A percentile compares a stretch with the other conserved stretches of the same genome.
Conservation (phyloP, 768 basidiomycete genomes). For the Tylopilus intermedius region DNA sequence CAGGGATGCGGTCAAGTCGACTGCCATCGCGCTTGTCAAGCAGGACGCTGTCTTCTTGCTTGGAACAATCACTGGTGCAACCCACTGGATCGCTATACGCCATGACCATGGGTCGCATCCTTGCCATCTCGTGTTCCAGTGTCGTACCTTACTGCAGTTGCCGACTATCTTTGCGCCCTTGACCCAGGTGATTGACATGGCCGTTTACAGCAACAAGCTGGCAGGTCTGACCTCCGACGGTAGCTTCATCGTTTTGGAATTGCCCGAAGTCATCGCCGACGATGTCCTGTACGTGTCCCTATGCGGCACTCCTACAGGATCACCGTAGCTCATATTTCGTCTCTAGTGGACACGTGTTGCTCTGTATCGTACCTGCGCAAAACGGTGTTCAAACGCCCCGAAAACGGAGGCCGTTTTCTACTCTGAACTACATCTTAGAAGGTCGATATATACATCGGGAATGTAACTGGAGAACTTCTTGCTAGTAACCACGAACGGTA, state of each 20-base stretch:
- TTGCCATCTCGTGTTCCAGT: conserved; percentile 83
- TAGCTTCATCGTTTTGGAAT: conserved; percentile 84
- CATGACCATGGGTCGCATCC: conserved; percentile 87
- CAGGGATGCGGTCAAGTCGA: conserved; percentile 75
- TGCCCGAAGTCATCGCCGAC: conserved; percentile 76
- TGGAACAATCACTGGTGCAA: conserved; percentile 84
- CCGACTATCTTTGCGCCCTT: conserved; percentile 54
- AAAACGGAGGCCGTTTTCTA: too few species aligned
- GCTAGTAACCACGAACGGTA: too few species aligned
- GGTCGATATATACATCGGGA: too few species aligned
- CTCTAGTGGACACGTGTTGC: conserved; percentile 57
- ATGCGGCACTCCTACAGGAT: neutral
- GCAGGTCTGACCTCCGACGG: conserved; percentile 85
- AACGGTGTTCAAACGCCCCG: too few species aligned
- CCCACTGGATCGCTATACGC: conserved; percentile 92
- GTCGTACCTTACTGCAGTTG: conserved; percentile 79
- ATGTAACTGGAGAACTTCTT: too few species aligned
- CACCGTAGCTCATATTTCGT: conserved; percentile 7
- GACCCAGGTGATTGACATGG: too few species aligned
- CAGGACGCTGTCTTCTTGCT: conserved; percentile 81
- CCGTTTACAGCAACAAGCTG: conserved; percentile 72
- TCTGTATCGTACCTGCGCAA: conserved; percentile 72
- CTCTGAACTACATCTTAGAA: too few species aligned
- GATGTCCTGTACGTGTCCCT: conserved; percentile 57
- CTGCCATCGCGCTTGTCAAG: conserved; percentile 82